A percentile compares a stretch with the other conserved stretches of the same genome.
These are phyloP conservation scores for Teratosphaeria viscida DNA, from an alignment of 2,329 filamentous ascomycete genomes.

Conservation along the genomic window DNA sequence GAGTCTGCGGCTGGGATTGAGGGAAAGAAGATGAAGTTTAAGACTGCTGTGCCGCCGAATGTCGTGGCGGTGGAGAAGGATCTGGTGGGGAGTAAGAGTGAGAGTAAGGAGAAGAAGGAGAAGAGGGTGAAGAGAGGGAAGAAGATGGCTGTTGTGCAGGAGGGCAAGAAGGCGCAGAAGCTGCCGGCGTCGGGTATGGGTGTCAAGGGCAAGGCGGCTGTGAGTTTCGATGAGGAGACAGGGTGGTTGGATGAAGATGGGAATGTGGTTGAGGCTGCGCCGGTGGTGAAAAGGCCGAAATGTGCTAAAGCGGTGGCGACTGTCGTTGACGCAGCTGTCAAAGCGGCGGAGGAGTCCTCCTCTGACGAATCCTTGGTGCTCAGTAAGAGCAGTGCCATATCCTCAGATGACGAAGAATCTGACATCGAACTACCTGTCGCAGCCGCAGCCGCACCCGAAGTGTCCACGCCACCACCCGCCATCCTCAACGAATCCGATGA, in stretches of 20 bases:
- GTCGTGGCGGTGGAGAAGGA: slow-evolving; percentile 50
- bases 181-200: slow-evolving; percentile 15
- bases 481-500: neutral
- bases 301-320: neutral
- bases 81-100: slow-evolving; percentile 44
- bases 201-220: slow-evolving; percentile 33
- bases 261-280: slow-evolving; percentile 55
- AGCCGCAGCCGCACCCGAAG: neutral
- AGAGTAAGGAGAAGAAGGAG: slow-evolving; percentile 53
- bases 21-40: slow-evolving; percentile 72
- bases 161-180: slow-evolving; percentile 77
- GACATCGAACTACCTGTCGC: neutral
- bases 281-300: slow-evolving; percentile 10
- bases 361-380: neutral
- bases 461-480: neutral
- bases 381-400: neutral
- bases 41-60: slow-evolving; percentile 57
- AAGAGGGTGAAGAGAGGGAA: slow-evolving; percentile 46
- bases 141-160: slow-evolving; percentile 63
- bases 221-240: slow-evolving; percentile 65
- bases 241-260: slow-evolving; percentile 81
- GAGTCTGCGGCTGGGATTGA: slow-evolving; percentile 30
- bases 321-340: neutral
- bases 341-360: neutral
- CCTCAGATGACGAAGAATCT: neutral